These are phyloP conservation scores for Serendipita sp. DNA, from an alignment of 768 basidiomycete genomes.

Conservation along the genomic window DNA sequence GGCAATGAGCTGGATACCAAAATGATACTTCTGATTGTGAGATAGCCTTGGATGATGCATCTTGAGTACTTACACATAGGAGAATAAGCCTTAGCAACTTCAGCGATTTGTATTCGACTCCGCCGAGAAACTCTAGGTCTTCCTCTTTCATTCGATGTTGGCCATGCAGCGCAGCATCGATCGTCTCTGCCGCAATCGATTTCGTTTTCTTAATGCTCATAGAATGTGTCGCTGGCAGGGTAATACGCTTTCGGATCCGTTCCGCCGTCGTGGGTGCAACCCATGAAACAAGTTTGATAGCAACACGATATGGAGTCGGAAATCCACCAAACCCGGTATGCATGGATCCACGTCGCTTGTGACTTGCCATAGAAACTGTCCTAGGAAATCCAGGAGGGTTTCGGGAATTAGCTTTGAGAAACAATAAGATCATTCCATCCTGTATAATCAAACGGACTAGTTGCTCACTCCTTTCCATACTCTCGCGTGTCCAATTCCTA, in stretches of 20 bases:
- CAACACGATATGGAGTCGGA: conserved; percentile 21
- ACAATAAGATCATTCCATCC: neutral
- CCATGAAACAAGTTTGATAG: conserved; percentile 32
- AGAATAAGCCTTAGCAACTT: conserved; percentile 33
- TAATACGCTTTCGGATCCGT: conserved; percentile 51
- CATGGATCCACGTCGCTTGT: neutral
- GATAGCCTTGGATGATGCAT: conserved; percentile 12
- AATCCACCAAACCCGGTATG: conserved; percentile 22
- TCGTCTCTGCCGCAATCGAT: conserved; percentile 11
- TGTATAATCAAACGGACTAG: neutral
- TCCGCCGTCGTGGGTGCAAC: conserved; percentile 50
- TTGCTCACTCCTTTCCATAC: too few relatives aligned
- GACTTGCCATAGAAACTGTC: conserved; percentile 13
- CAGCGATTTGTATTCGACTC: conserved; percentile 81
- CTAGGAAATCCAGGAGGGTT: neutral
- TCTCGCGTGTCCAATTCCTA: neutral
- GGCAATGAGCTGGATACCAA: conserved; percentile 48
- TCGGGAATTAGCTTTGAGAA: neutral
- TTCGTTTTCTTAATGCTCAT: conserved; percentile 17
- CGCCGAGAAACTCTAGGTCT: conserved; percentile 82
- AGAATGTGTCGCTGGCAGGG: conserved; percentile 57
- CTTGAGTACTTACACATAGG: conserved; percentile 54
- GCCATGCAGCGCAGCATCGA: conserved; percentile 24
- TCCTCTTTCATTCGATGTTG: conserved; percentile 44
- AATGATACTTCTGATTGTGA: conserved; percentile 46